Conservation (phyloP, 2,329 filamentous ascomycete genomes). For the Neurospora sp. region DNA sequence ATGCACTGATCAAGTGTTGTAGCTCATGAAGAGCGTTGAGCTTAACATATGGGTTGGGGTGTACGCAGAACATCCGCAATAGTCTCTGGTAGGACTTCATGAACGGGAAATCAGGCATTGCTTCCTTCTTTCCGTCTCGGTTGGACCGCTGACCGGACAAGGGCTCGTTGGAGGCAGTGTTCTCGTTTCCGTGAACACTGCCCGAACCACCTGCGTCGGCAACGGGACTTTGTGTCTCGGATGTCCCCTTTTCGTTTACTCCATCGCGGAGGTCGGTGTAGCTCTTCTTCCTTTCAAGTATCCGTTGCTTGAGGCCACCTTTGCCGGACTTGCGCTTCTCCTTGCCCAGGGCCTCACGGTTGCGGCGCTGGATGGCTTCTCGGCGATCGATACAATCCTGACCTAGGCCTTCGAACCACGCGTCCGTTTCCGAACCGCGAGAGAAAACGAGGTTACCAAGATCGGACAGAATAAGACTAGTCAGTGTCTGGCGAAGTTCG, state of each 20-base stretch:
- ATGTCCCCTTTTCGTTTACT: slow-evolving; percentile 14
- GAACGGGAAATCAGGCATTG: slow-evolving; percentile 61
- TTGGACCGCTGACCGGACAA: slow-evolving; percentile 22
- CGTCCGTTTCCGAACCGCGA: slow-evolving; percentile 86
- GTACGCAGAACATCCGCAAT: slow-evolving; percentile 77
- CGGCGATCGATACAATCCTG: slow-evolving; percentile 56
- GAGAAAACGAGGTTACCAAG: slow-evolving; percentile 77
- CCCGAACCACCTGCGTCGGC: slow-evolving; percentile 25
- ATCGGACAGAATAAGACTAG: slow-evolving; percentile 79
- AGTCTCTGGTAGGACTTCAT: slow-evolving; percentile 69
- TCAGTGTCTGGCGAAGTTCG: slow-evolving; percentile 69
- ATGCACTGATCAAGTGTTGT: slow-evolving; percentile 70
- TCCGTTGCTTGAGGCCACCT: slow-evolving; percentile 36
- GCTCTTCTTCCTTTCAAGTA: slow-evolving; percentile 58
- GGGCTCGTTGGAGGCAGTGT: slow-evolving; percentile 30
- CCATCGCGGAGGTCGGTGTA: slow-evolving; percentile 51
- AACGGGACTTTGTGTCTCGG: slow-evolving; percentile 21
- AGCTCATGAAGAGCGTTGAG: slow-evolving; percentile 75
- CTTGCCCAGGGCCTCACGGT: slow-evolving; percentile 28
- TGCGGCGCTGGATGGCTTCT: slow-evolving; percentile 42
- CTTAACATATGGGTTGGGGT: slow-evolving; percentile 81
- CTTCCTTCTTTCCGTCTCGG: slow-evolving; percentile 22
- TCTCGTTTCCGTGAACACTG: slow-evolving; percentile 30
- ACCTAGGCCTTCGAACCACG: slow-evolving; percentile 66
- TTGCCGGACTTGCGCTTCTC: slow-evolving; percentile 34